Base-by-base conservation (phyloP, 495 filamentous ascomycete genomes). In the Penicillium tannophilum region DNA sequence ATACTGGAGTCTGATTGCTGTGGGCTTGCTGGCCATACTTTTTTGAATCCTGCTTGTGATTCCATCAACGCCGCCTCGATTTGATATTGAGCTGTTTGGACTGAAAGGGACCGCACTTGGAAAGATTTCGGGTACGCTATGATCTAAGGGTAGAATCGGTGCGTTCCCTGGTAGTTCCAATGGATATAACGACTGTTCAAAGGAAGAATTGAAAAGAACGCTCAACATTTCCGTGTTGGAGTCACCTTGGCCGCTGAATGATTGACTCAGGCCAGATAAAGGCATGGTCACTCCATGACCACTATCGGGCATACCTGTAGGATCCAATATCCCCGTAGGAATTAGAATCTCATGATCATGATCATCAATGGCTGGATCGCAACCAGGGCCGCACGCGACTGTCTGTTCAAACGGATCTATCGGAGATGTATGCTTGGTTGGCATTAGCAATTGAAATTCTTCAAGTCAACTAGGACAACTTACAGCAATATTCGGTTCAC, bases 401-500 rank as follows among this genome's bases (percentile, higher is more conserved):
- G 26, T 4, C 16, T 45, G 36, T 35, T 55, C 24, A 28, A 45
- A 55, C 31, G 52, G 52, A 30, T 55, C 20, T 16, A 42, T 46
- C 28, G 52, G 41, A 12, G 10, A 6, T 47, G 4, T 19, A 23
- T 47, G 42, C 39, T 45, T 9, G n/a, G 9, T 17, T 44, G 16
- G 14, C 16, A 44, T 44, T 44, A 44, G 42, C 42, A 6, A 4
- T 26, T 23, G 20, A 23, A n/a, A 35, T 14, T 5, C 17, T 26
- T 14, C 2, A 16, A 23, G 20, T 2, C 23, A 28, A 55, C 17
- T 45, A 19, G 30, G 39, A 30, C 6, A 2, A 9, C 30, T 31
- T 17, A 56, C 54, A 56, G 11, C 26, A 49, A 30, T 17, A 14
- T 24, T 28, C 11, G 28, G 9, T 16, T 23, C 17, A 46, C 45